phyloP scores from a whole-genome alignment of 2,329 filamentous ascomycete species.

The Ophiostoma sp. region DNA sequence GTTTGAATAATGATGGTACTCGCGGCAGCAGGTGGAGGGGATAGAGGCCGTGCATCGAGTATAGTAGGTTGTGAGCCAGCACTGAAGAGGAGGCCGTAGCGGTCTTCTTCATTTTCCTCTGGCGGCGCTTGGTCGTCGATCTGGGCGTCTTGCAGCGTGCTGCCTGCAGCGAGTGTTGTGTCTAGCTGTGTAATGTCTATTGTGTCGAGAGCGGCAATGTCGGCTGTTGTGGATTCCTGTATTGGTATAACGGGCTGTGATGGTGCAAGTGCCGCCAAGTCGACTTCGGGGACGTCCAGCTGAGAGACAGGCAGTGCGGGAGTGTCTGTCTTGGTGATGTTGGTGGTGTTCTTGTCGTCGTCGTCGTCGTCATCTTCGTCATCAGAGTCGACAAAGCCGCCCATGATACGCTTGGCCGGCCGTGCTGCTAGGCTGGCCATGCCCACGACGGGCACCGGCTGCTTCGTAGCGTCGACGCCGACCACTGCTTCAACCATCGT shows the following conservation, averaged over 20 bases:
- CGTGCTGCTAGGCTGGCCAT: not conserved
- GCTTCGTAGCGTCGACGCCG: not conserved
- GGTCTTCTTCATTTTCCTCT: slow-evolving; percentile 23
- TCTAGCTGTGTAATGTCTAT: not conserved
- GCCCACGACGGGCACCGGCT: not conserved
- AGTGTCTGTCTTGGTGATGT: not conserved
- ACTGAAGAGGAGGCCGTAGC: slow-evolving; percentile 26
- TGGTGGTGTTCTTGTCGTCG: not conserved
- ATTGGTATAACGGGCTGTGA: not conserved
- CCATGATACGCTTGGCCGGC: slow-evolving; percentile 16
- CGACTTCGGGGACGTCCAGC: not conserved
- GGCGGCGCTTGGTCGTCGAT: not conserved
- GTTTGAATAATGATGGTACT: slow-evolving; percentile 32
- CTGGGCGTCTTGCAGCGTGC: not conserved
- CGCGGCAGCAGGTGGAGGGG: not conserved
- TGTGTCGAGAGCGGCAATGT: not conserved
- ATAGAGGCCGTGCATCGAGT: not conserved
- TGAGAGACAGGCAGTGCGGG: not conserved
- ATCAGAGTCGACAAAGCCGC: slow-evolving; percentile 26
- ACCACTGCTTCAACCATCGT: not conserved
- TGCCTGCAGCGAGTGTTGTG: not conserved
- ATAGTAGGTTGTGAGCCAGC: not conserved
- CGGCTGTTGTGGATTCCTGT: not conserved
- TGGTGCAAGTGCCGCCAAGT: not conserved
- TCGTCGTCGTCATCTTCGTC: not conserved